These are phyloP conservation scores for Neurospora sp. DNA, from an alignment of 495 filamentous ascomycete species.

Conservation along the genomic window DNA sequence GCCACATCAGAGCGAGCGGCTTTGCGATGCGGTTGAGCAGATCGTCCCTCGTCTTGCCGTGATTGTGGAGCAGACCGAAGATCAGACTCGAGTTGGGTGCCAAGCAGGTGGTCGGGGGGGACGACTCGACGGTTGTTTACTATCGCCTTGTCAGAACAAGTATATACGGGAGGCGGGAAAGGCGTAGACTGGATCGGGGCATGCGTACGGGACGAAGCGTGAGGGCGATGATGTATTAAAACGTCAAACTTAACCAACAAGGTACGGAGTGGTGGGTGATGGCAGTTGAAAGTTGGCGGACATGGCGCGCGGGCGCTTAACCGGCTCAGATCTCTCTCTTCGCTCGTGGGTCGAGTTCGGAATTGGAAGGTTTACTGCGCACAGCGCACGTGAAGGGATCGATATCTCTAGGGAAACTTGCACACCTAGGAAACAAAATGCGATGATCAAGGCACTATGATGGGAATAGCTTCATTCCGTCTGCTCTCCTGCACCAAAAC, in stretches of 20 bases:
- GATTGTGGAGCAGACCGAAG: not conserved
- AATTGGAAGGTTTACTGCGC: slow-evolving; percentile 1
- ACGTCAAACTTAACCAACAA: not conserved
- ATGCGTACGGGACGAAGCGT: not conserved
- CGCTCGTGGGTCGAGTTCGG: not conserved
- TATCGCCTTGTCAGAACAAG: not conserved
- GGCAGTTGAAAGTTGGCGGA: not conserved
- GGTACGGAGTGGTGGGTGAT: not conserved
- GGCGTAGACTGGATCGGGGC: not conserved
- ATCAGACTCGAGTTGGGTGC: not conserved
- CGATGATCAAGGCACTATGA: not conserved
- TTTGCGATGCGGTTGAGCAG: slow-evolving; percentile 1
- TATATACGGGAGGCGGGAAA: not conserved
- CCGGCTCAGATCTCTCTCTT: not conserved
- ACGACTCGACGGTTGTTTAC: not conserved
- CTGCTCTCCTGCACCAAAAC: not conserved
- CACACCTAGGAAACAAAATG: not conserved
- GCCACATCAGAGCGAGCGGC: slow-evolving; percentile 12
- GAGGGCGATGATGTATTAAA: not conserved
- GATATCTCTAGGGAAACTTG: not conserved
- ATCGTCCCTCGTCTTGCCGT: not conserved
- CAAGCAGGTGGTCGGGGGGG: not conserved
- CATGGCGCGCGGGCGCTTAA: not conserved
- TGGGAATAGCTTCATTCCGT: slow-evolving; percentile 4
- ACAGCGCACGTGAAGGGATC: slow-evolving; percentile 3